These are phyloP conservation scores for Backusella psychrophila DNA, from an alignment of 192 early-diverging fungal species.

Conservation along the genomic window DNA sequence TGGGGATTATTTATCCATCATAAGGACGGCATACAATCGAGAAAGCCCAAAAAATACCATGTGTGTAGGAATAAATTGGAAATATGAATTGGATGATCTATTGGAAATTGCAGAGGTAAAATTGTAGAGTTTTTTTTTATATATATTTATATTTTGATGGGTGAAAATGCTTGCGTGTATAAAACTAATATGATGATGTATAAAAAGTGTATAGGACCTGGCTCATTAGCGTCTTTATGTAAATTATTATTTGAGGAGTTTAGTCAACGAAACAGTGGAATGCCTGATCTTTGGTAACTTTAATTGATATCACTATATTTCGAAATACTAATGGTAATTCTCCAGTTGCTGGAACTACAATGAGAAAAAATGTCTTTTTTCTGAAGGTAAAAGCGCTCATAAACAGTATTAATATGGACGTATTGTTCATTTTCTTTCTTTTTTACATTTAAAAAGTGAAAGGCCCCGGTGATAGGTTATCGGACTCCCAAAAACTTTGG, in stretches of 20 bases:
- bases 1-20: constrained; percentile 26
- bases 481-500: constrained; percentile 66
- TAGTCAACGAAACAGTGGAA: constrained; percentile 58
- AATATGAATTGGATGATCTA: constrained; percentile 38
- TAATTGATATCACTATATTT: background rate
- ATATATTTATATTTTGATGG: background rate
- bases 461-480: constrained; percentile 66
- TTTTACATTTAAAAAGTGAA: constrained; percentile 45
- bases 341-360: constrained; percentile 59
- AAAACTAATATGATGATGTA: background rate
- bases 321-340: background rate
- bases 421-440: background rate
- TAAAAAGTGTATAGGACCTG: constrained; percentile 55
- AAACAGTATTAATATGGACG: background rate
- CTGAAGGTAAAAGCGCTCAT: constrained; percentile 44
- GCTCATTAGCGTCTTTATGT: constrained; percentile 55
- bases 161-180: too few relatives aligned
- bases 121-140: background rate
- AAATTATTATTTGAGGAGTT: constrained; percentile 61
- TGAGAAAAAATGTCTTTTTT: constrained; percentile 55
- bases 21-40: constrained; percentile 37
- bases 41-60: constrained; percentile 39
- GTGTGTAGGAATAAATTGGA: constrained; percentile 54
- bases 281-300: constrained; percentile 64
- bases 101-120: constrained; percentile 50